phyloP scores from a whole-genome alignment of 2,329 filamentous ascomycete species.

The Fusarium abutilonis region DNA sequence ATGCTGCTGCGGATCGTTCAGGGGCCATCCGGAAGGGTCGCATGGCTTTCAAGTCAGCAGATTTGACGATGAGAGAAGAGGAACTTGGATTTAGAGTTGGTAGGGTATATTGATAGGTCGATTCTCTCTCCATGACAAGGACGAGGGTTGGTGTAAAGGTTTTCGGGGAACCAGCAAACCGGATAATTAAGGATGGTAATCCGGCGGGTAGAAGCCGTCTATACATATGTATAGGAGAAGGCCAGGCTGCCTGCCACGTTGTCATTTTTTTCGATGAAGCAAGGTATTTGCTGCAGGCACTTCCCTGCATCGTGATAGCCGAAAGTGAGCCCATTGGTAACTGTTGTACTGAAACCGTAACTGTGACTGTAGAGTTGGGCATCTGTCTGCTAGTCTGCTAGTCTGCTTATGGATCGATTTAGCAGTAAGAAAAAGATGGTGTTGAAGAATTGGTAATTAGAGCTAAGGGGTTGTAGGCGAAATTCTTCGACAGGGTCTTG shows the following conservation, averaged over 20 bases:
- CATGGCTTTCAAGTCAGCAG: slow-evolving; percentile 43
- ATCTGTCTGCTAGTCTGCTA: no score
- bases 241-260: slow-evolving; percentile 24
- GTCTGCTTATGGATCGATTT: slow-evolving; percentile 5
- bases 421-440: slow-evolving; percentile 8
- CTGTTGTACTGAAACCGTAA: no score
- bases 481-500: slow-evolving; percentile 25
- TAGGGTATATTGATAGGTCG: no score
- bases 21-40: slow-evolving; percentile 30
- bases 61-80: slow-evolving; percentile 28
- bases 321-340: background rate
- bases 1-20: slow-evolving; percentile 15
- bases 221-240: no score
- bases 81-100: background rate
- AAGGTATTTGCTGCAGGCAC: slow-evolving; percentile 17
- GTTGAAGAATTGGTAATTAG: slow-evolving; percentile 4
- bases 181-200: slow-evolving; percentile 29
- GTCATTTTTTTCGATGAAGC: slow-evolving; percentile 22
- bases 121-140: no score
- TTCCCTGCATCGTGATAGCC: slow-evolving; percentile 24
- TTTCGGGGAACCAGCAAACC: slow-evolving; percentile 24
- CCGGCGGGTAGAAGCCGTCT: no score
- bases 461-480: slow-evolving; percentile 25
- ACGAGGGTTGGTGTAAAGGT: no score
- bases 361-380: no score